These are phyloP conservation scores for Leucocoprinus leucothites DNA, from an alignment of 768 basidiomycete genomes.

Conservation along the genomic window DNA sequence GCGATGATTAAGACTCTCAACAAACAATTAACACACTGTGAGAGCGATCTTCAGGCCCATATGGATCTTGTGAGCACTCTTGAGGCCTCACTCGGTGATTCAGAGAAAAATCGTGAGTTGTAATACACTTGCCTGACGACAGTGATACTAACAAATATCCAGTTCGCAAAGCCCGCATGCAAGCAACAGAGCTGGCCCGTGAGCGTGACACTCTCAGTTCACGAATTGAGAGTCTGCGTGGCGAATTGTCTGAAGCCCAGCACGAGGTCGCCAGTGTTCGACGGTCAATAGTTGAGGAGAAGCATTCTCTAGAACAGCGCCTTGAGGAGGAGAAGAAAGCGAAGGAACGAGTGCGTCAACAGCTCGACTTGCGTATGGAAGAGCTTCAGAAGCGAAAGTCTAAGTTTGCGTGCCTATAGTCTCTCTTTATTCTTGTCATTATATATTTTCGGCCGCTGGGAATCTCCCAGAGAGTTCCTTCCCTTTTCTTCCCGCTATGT, in stretches of 20 bases:
- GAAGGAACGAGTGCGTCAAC: slow-evolving; percentile 86
- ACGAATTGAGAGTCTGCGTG: slow-evolving; percentile 65
- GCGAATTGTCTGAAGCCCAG: slow-evolving; percentile 74
- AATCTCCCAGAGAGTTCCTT: slow-evolving; percentile 20
- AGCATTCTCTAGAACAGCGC: slow-evolving; percentile 78
- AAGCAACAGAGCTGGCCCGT: slow-evolving; percentile 83
- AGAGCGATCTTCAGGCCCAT: slow-evolving; percentile 86
- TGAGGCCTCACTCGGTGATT: slow-evolving; percentile 84
- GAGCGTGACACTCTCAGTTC: slow-evolving; percentile 75
- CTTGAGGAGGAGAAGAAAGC: slow-evolving; percentile 84
- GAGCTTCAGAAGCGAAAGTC: slow-evolving; percentile 84
- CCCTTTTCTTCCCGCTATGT: slow-evolving; percentile 20
- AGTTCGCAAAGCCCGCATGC: slow-evolving; percentile 94
- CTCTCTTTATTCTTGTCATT: slow-evolving; percentile 14
- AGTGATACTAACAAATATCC: slow-evolving; percentile 10
- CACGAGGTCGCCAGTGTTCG: slow-evolving; percentile 77
- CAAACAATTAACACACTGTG: slow-evolving; percentile 91
- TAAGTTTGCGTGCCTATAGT: slow-evolving; percentile 86
- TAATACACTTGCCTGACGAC: slow-evolving; percentile 3
- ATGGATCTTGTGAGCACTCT: slow-evolving; percentile 86
- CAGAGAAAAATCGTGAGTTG: slow-evolving; percentile 86
- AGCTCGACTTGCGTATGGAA: slow-evolving; percentile 85
- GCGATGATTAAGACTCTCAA: slow-evolving; percentile 92
- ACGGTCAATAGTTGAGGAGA: slow-evolving; percentile 82
- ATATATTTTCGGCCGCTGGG: not conserved